Evolutionary conservation across 345 rosid species (phyloP), one percentile per base, ranked within the genome.

Genomic region (Populus nigra): DNA sequence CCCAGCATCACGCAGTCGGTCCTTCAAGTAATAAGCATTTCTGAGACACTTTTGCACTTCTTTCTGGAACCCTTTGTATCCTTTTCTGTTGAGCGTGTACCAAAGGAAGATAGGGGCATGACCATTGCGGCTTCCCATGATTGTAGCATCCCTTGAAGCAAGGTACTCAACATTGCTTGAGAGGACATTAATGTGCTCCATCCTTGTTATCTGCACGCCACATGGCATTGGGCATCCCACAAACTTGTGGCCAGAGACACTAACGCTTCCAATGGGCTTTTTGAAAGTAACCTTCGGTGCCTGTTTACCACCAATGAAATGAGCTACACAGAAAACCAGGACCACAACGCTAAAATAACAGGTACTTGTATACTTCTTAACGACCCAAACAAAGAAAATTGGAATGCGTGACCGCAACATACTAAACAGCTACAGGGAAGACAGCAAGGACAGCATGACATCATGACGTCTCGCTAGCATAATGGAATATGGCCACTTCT

Each of bases 201-300:
- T 80, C 79, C 99, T 90, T 13, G 98, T 93, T 81, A 95, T 83
- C 86, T 92, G 98, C 78, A 95, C 97, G 68, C 98, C 99, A 41
- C 99, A 93, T 72, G 98, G 98, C 99, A 95, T 95, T 67, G 98
- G 99, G 79, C 99, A 95, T 15, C 99, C 97, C 31, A 92, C 93
- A 75, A 93, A 95, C 84, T 95, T 93, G 88, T 95, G 99, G 45
- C 96, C 98, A 0, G 99, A 93, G 36, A 95, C 98, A 76, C 97
- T 92, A 27, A 93, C 96, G 82, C 99, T 95, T 73, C 97, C 99
- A 59, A 93, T 93, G 16, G 98, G 99, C 83, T 95, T 95, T 80
- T 91, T 92, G 83, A 93, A 95, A 16, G 88, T 71, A 47, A 95
- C 99, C 82, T 95, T 95, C 9, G 99, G 98, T 41, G 98, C 99